Conservation (phyloP, 768 basidiomycete genomes). For the Leucosporidium creatinivorum region DNA sequence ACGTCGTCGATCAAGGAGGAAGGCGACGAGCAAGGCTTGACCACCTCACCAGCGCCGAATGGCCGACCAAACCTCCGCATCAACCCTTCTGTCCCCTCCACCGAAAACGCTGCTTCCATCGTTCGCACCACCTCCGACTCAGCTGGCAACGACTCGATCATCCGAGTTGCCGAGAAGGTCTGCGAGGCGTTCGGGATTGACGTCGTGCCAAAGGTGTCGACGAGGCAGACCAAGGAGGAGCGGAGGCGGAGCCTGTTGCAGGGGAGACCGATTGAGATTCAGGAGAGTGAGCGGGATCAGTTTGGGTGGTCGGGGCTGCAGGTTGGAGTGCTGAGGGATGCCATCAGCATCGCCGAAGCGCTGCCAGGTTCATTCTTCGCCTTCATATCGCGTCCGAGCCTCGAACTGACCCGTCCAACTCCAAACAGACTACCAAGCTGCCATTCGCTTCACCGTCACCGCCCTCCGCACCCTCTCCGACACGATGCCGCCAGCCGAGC, state of each 20-base stretch:
- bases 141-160: slow-evolving; percentile 24
- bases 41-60: not conserved
- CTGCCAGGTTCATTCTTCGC: slow-evolving; percentile 58
- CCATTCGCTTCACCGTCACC: slow-evolving; percentile 83
- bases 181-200: slow-evolving; percentile 75
- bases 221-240: slow-evolving; percentile 7
- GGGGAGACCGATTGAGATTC: slow-evolving; percentile 6
- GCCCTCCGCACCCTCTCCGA: slow-evolving; percentile 66
- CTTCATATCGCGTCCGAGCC: not conserved
- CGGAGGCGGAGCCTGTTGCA: slow-evolving; percentile 22
- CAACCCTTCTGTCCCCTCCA: not conserved
- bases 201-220: slow-evolving; percentile 43
- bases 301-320: slow-evolving; percentile 95
- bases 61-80: not conserved
- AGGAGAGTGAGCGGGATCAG: slow-evolving; percentile 33
- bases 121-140: slow-evolving; percentile 20
- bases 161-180: slow-evolving; percentile 57
- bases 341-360: slow-evolving; percentile 81
- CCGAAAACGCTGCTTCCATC: not conserved
- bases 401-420: not conserved
- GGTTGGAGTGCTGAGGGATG: slow-evolving; percentile 85
- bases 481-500: slow-evolving; percentile 66
- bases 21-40: not conserved
- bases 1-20: slow-evolving; percentile 5
- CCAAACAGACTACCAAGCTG: slow-evolving; percentile 68